Base-by-base conservation (phyloP, 345 rosid species). In the Aegle marmelos region DNA sequence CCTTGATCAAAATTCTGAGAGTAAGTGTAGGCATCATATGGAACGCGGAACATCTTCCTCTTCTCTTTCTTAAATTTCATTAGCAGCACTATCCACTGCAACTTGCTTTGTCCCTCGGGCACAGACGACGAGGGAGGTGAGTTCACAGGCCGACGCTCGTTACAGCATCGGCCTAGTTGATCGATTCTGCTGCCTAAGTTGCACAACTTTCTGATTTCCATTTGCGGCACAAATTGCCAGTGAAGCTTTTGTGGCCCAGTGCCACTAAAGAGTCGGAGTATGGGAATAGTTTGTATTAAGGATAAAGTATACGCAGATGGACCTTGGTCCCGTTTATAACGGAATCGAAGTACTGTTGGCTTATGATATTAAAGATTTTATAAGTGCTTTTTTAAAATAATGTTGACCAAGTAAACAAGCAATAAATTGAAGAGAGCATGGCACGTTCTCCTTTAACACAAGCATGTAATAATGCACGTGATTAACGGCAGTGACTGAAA, bases 1-100 rank as follows among this genome's bases (percentile, higher is more conserved):
- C 89, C 92, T 48, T 82, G 83, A 78, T 89, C 90, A 50, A 89
- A 89, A 79, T 89, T 89, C 86, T 84, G 82, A 2, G 70, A 72
- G 76, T 89, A 89, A 17, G 69, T 83, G 76, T 27, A 33, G 24
- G 76, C 76, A 76, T 89, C 85, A 66, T 86, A 89, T 8, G 82
- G 78, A 31, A 71, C 79, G 14, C 60, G 78, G 16, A 85, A 79
- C 13, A 83, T 34, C 79, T 75, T 83, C 76, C 30, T 62, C 83
- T 80, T 83, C 58, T 83, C 86, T 58, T 78, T 83, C 87, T 59
- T 82, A 0, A 87, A 54, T 79, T 77, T 86, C 82, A 77, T 50
- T 89, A 86, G 86, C 19, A 83, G 54, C 61, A 68, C 78, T 72
- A 73, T 83, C 88, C 87, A 86, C 34, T 77, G 30, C 30, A 61